Evolutionary conservation across 1,139 yeast genomes (phyloP).

Genomic region (Yamadazyma mexicana): DNA sequence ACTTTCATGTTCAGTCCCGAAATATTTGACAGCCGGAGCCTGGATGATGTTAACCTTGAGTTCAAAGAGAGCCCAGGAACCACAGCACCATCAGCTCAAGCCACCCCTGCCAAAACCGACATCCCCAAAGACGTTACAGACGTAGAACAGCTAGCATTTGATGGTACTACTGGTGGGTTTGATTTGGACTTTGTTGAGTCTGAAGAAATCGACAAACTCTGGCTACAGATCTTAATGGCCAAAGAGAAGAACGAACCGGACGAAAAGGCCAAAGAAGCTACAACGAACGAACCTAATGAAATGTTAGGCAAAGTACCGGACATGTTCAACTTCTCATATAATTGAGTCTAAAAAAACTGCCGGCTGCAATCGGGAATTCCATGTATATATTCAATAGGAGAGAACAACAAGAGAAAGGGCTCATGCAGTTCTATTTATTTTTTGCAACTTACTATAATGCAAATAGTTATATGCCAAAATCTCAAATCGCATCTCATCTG

Average conservation of each 20-base stretch:
- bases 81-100: background rate
- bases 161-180: background rate
- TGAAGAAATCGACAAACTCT: conserved; percentile 39
- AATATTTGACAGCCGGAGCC: conserved; percentile 7
- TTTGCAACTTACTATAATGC: no score
- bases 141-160: background rate
- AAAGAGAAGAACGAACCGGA: conserved; percentile 22
- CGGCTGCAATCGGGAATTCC: no score
- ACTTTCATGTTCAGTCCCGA: conserved; percentile 12
- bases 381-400: no score
- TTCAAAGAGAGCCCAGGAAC: background rate
- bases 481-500: conserved; percentile 1
- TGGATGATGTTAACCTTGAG: background rate
- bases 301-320: no score
- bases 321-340: background rate
- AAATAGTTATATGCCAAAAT: background rate
- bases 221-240: conserved; percentile 39
- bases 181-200: conserved; percentile 28
- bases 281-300: background rate
- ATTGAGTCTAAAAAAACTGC: background rate
- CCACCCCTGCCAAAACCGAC: background rate
- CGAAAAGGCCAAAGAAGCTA: background rate
- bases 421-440: no score
- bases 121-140: background rate
- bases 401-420: no score